Base-by-base conservation (phyloP, 169 alveolate species). In the Plasmodium cynomolgi region DNA sequence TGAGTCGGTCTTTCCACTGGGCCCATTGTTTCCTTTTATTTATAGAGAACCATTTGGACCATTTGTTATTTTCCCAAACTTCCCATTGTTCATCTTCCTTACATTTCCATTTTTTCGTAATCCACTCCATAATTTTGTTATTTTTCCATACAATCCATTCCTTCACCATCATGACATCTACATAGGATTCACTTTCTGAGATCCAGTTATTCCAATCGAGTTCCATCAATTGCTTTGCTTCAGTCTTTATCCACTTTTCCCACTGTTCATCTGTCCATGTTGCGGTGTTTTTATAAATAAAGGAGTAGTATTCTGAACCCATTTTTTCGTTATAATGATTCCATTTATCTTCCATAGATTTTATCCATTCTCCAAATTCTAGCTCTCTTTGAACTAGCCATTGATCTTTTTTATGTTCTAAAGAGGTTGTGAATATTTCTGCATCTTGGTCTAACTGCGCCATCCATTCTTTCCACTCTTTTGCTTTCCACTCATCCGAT, bases 181-280 rank as follows among this genome's bases (percentile, higher is more conserved):
- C 29, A 29, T 75, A 23, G 47, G 37, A 75, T 9, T 75, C 83
- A 75, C 47, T 75, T 29, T 75, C 47, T 17, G 37, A 9, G 11
- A 75, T 11, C 33, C 33, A 75, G 26, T 75, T 20, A 34, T 8
- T 47, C 83, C 83, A 75, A 17, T 75, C 62, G 3, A 31, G 20
- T 75, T 75, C 62, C 29, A 75, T 31, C 11, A 75, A 29, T 34
- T 75, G 58, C 23, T 75, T 75, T 75, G 83, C 83, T 75, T 75
- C 83, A 8, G 83, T n/a, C 23, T 2, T 75, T 20, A 75, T 31
- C 83, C 83, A 75, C 5, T 75, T 31, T 31, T 75, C 83, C 83
- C 83, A 75, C 23, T 75, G 58, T n/a, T 26, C 47, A 20, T 75
- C 54, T 20, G 37, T 17, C 83, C 83, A 75, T 75, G 58, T 3